Evolutionary conservation across 352 stramenopile genomes (phyloP).

Genomic region (Pythium aquatile): DNA sequence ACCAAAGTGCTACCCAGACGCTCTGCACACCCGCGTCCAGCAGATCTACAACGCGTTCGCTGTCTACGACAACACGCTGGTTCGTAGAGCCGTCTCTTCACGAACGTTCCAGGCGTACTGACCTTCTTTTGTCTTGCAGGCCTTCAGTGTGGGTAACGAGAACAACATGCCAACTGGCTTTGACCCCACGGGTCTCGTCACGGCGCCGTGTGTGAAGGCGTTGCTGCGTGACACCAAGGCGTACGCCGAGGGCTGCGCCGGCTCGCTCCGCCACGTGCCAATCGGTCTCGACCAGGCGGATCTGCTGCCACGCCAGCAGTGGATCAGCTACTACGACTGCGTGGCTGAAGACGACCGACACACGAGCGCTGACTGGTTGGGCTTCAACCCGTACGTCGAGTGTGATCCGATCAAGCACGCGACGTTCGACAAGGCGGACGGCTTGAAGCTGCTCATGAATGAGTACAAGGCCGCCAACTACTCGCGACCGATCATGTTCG

Average conservation of each 20-base stretch:
- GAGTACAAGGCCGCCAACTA: slow-evolving; percentile 43
- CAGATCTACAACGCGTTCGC: slow-evolving; percentile 56
- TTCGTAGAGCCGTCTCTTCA: no score
- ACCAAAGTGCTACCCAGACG: slow-evolving; percentile 35
- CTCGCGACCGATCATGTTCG: slow-evolving; percentile 50
- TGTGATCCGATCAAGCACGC: slow-evolving; percentile 44
- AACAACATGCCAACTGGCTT: slow-evolving; percentile 30
- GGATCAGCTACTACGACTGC: slow-evolving; percentile 79
- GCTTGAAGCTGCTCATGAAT: slow-evolving; percentile 44
- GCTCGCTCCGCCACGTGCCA: slow-evolving; percentile 50
- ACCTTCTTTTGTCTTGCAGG: no score
- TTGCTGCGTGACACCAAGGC: slow-evolving; percentile 57
- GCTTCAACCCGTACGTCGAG: slow-evolving; percentile 60
- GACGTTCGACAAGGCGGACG: slow-evolving; percentile 36
- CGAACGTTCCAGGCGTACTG: no score
- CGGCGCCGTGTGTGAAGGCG: slow-evolving; percentile 67
- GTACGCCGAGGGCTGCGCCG: slow-evolving; percentile 46
- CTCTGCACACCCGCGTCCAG: slow-evolving; percentile 37
- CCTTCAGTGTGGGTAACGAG: slow-evolving; percentile 54
- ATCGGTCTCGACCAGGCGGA: slow-evolving; percentile 77
- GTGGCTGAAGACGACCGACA: slow-evolving; percentile 38
- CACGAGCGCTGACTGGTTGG: slow-evolving; percentile 44
- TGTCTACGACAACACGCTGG: slow-evolving; percentile 56
- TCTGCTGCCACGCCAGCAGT: slow-evolving; percentile 54
- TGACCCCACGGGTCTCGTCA: slow-evolving; percentile 6